Conservation (phyloP, 2,329 filamentous ascomycete species). For the Cladorrhinum sp. region DNA sequence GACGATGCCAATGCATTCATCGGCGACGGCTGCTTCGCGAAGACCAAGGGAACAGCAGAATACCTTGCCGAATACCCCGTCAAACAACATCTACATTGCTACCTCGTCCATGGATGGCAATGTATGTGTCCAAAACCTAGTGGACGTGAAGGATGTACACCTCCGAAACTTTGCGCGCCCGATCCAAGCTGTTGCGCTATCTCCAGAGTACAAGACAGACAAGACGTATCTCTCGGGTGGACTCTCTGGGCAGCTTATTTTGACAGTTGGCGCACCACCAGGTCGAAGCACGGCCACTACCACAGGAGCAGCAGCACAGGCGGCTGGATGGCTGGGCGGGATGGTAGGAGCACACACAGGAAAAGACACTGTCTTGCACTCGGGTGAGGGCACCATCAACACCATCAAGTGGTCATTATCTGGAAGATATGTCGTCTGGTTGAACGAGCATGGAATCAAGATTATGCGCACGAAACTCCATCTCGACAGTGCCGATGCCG, state of each 20-base stretch:
- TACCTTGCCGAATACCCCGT: conserved; percentile 68
- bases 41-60: conserved; percentile 47
- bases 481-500: conserved; percentile 70
- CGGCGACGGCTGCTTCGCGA: conserved; percentile 51
- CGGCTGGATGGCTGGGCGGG: conserved; percentile 86
- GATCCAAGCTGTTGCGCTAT: conserved; percentile 88
- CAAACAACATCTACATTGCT: conserved; percentile 89
- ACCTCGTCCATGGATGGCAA: conserved; percentile 95
- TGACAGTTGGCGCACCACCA: conserved; percentile 76
- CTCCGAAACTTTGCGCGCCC: conserved; percentile 91
- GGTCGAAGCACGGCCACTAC: conserved; percentile 87
- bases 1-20: conserved; percentile 39
- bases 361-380: conserved; percentile 83
- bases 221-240: conserved; percentile 88
- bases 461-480: conserved; percentile 91
- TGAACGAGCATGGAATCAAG: conserved; percentile 96
- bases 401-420: conserved; percentile 93
- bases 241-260: conserved; percentile 77
- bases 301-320: conserved; percentile 75
- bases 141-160: conserved; percentile 86
- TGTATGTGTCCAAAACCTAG: conserved; percentile 83
- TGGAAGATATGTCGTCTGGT: conserved; percentile 89
- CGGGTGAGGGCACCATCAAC: conserved; percentile 86
- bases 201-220: conserved; percentile 89
- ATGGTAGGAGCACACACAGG: conserved; percentile 79